These are phyloP conservation scores for Saccharomyces jurei DNA, from an alignment of 805 yeast genomes.

Conservation along the genomic window DNA sequence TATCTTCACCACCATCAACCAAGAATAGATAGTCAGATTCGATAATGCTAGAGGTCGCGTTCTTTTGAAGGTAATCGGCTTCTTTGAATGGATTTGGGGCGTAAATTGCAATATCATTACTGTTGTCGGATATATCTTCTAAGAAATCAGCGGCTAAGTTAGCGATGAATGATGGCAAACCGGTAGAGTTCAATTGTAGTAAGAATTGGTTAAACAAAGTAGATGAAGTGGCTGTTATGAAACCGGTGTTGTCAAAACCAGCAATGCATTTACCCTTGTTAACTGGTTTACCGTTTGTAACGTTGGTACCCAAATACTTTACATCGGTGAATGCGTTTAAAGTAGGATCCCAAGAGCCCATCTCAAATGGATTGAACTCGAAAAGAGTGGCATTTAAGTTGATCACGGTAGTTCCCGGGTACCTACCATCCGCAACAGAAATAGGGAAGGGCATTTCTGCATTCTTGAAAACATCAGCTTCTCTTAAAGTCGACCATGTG, in stretches of 20 bases:
- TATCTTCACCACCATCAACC: conserved; percentile 69
- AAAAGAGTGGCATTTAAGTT: conserved; percentile 61
- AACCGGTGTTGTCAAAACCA: conserved; percentile 79
- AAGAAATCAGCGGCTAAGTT: conserved; percentile 39
- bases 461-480: conserved; percentile 50
- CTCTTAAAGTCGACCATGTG: conserved; percentile 50
- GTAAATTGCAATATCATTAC: conserved; percentile 63
- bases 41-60: conserved; percentile 33
- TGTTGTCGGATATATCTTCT: conserved; percentile 38
- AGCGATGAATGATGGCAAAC: conserved; percentile 34
- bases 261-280: conserved; percentile 43
- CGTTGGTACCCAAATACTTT: conserved; percentile 61
- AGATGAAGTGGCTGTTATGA: conserved; percentile 74
- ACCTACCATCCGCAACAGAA: conserved; percentile 55
- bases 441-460: conserved; percentile 70
- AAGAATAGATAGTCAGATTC: conserved; percentile 40
- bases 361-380: conserved; percentile 56
- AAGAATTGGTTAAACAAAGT: conserved; percentile 66
- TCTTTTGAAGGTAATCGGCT: conserved; percentile 26
- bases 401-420: conserved; percentile 51
- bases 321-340: conserved; percentile 56
- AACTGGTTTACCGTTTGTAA: conserved; percentile 50
- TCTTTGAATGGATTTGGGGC: conserved; percentile 63
- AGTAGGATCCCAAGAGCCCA: conserved; percentile 86
- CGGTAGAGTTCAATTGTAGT: conserved; percentile 43